phyloP scores from a whole-genome alignment of 2,329 filamentous ascomycete genomes.

The Stachybotrys echinatus region DNA sequence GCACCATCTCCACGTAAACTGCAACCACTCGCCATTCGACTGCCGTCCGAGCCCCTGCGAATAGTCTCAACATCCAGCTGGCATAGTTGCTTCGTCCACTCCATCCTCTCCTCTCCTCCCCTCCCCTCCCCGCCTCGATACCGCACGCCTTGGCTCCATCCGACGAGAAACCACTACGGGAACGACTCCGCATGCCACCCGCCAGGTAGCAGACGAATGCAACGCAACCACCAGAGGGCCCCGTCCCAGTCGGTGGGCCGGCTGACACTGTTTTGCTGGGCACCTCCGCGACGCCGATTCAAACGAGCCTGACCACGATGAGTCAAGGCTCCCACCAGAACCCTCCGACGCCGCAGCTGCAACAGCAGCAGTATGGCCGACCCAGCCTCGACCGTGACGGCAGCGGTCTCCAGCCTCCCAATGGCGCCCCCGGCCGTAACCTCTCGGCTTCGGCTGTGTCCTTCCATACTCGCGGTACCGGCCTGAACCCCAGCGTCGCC shows the following conservation, averaged over 20 bases:
- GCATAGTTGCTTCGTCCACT: background rate
- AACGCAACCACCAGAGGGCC: constrained; percentile 25
- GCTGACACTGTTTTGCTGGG: constrained; percentile 25
- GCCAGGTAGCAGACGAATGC: constrained; percentile 27
- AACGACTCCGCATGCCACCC: background rate
- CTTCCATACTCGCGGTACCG: constrained; percentile 62
- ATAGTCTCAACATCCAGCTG: too few species aligned
- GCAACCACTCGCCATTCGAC: too few species aligned
- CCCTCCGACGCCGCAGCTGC: constrained; percentile 23
- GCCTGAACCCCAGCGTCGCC: constrained; percentile 63
- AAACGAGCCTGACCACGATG: constrained; percentile 24
- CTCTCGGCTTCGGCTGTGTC: constrained; percentile 51
- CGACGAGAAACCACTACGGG: constrained; percentile 5
- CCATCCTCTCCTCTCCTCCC: background rate
- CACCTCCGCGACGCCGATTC: constrained; percentile 22
- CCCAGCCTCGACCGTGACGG: constrained; percentile 49
- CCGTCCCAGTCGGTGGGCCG: constrained; percentile 32
- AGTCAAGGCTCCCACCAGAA: constrained; percentile 22
- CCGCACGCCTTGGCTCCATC: background rate
- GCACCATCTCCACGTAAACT: too few species aligned
- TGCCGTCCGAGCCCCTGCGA: too few species aligned
- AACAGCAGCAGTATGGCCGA: constrained; percentile 17
- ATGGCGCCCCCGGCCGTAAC: constrained; percentile 38
- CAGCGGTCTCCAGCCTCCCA: constrained; percentile 42
- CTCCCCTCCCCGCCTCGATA: background rate